Evolutionary conservation across 768 basidiomycete genomes (phyloP), one percentile per base, ranked within the genome.

Genomic region (Artomyces pyxidatus): DNA sequence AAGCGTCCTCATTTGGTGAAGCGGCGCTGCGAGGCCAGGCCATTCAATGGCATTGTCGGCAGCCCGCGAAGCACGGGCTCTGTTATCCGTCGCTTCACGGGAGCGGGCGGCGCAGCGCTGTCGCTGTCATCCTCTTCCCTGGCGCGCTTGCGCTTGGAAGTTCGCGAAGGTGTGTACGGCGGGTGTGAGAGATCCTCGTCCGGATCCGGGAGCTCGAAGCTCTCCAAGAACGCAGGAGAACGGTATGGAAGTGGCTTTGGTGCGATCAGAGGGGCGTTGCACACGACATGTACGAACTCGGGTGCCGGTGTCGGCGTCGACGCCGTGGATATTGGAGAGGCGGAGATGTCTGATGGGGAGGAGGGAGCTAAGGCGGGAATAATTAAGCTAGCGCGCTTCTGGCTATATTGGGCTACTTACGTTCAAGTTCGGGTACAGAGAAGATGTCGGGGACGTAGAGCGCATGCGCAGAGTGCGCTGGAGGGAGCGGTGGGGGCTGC

Each of bases 101-200:
- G 19, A 11, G 23, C 23, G 39, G n/a, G 23, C 2, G 23, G 4
- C 16, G 39, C 39, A 12, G 39, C 23, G n/a, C 11, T 11, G 23
- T 41, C 39, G 23, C 2, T 14, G n/a, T 55, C 54, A 26, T 45
- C 42, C 12, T 17, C 47, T 28, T 46, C 51, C 25, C 47, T 37
- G 44, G 42, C 14, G 28, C 77, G 77, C 56, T 80, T 81, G 42
- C 81, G 77, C 57, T 82, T 83, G 3, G 66, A 45, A 45, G 52
- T 48, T n/a, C 70, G 66, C 60, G 73, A 65, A 55, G 64, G 65
- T n/a, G 68, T 80, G 68, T 84, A 84, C 0, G 83, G 83, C 6
- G 83, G 80, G 54, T 77, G 77, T 0, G 83, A 84, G 37, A 84
- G 74, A 59, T 85, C 81, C 59, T 83, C 78, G 64, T 83, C 81